Conservation (phyloP, 2,329 filamentous ascomycete species). For the Xylariaceae sp. region DNA sequence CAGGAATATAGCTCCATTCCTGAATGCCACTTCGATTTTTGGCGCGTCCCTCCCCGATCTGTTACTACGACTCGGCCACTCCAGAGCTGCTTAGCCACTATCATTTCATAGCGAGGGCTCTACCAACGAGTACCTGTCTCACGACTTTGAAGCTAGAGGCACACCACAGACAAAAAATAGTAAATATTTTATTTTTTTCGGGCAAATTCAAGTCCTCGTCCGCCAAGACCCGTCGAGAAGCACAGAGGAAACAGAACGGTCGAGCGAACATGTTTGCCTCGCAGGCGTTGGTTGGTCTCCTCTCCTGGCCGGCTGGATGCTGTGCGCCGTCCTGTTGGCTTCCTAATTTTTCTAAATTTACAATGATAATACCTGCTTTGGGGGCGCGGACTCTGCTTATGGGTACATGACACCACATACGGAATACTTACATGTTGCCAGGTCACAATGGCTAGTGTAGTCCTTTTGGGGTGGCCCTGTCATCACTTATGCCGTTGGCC, state of each 20-base stretch:
- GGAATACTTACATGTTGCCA: background rate
- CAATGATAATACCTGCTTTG: no score
- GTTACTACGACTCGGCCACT: background rate
- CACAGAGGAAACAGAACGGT: slow-evolving; percentile 9
- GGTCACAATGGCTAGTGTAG: background rate
- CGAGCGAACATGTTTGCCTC: slow-evolving; percentile 17
- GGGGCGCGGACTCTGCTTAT: slow-evolving; percentile 6
- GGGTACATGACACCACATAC: background rate
- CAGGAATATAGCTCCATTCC: slow-evolving; percentile 23
- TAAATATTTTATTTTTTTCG: slow-evolving; percentile 4
- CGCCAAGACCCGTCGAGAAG: slow-evolving; percentile 15
- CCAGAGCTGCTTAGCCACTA: slow-evolving; percentile 13
- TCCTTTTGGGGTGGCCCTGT: slow-evolving; percentile 4
- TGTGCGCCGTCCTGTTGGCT: slow-evolving; percentile 20
- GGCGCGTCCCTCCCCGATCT: slow-evolving; percentile 15
- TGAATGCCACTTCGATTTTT: slow-evolving; percentile 22
- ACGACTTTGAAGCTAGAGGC: slow-evolving; percentile 13
- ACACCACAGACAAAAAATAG: slow-evolving; percentile 11
- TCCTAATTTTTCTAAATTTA: slow-evolving; percentile 21
- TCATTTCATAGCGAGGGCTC: background rate
- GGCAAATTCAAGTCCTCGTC: slow-evolving; percentile 16
- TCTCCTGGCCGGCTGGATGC: slow-evolving; percentile 16
- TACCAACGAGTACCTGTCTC: slow-evolving; percentile 24
- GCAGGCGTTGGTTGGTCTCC: slow-evolving; percentile 10
- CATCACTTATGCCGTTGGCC: slow-evolving; percentile 24